Evolutionary conservation across 768 basidiomycete species (phyloP), one percentile per base, ranked within the genome.

Genomic region (Sistotremastrum suecicum): DNA sequence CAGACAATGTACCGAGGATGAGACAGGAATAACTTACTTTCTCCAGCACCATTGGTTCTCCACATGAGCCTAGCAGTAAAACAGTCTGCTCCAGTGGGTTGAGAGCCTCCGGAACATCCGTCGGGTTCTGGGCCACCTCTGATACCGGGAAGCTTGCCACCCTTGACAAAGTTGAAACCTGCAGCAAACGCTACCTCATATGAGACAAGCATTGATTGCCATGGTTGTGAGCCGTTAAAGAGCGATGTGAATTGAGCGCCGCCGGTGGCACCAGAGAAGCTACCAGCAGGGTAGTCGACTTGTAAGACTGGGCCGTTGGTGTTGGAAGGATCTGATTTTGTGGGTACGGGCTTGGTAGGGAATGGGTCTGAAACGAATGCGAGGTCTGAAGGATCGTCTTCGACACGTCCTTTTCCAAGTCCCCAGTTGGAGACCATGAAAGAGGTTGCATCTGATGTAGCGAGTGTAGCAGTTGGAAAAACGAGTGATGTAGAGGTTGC

Each of bases 31-130:
- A 6, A 59, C 72, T 12, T 51, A 84, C 85, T 75, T 72, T 89
- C 85, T 31, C 82, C 83, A 5, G 56, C 63, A 1, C 76, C 83
- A 41, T 62, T 53, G 36, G 63, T 61, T 54, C 85, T 67, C 83
- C 83, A 88, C 84, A 88, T 88, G 37, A 86, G 44, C 12, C 85
- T 64, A 11, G 76, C 62, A 52, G 76, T 83, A 58, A 85, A 86
- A 61, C 85, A 87, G 50, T 80, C 74, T 31, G 63, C 56, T 5
- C 83, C 83, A 43, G 73, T 67, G 2, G 82, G 67, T 47, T 75
- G 58, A 39, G 68, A 68, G 3, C 85, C 85, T 29, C 83, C 85
- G 31, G 75, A 77, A 58, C 84, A 86, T 2, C 78, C 80, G 10
- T 66, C 64, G 3, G 72, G 63, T 42, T 74, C 70, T 3, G 74